Base-by-base conservation (phyloP, 208 protist species). In the Lotmaria passim region DNA sequence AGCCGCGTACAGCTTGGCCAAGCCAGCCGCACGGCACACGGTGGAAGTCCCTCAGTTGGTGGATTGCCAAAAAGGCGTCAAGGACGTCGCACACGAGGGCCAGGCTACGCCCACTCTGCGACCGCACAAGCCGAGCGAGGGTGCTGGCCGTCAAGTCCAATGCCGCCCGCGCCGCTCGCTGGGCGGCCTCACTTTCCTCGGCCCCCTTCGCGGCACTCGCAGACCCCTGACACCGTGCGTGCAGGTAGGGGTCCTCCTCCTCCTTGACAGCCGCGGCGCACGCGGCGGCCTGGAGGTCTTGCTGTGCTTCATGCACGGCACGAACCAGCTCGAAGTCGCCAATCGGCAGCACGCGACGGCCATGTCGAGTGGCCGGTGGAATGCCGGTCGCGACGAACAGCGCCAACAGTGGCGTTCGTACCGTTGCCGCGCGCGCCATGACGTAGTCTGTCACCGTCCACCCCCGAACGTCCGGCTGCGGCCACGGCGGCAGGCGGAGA, bases 391-490 rank as follows among this genome's bases (percentile, higher is more conserved):
- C 81, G 23, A 82, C 55, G 21, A 91, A 73, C 51, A 86, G 67
- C 34, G 69, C 46, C 28, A 90, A 51, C 41, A 83, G 61, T 15
- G 66, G 44, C 5, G 38, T 46, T 19, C 69, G 48, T 44, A 44
- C 34, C 17, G 38, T 52, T 51, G 60, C 52, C 21, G 78, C 51
- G 46, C 43, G 71, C 19, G 57, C 48, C 53, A 76, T 61, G 14
- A 81, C 90, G 67, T 93, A 93, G 69, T 95, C 90, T 31, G 69
- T 79, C 10, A 86, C 78, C n/a, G 77, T 93, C 77, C 81, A 90
- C 51, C 86, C 90, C 5, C 84, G 78, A 23, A 87, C 19, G 65
- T 91, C 83, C 14, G 75, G 41, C n/a, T 74, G 64, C 28, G 74
- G 34, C 89, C 89, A 94, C 43, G 86, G 85, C 14, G 57, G 69